Conservation (phyloP, 768 basidiomycete genomes). For the Hypholoma fasciculare region DNA sequence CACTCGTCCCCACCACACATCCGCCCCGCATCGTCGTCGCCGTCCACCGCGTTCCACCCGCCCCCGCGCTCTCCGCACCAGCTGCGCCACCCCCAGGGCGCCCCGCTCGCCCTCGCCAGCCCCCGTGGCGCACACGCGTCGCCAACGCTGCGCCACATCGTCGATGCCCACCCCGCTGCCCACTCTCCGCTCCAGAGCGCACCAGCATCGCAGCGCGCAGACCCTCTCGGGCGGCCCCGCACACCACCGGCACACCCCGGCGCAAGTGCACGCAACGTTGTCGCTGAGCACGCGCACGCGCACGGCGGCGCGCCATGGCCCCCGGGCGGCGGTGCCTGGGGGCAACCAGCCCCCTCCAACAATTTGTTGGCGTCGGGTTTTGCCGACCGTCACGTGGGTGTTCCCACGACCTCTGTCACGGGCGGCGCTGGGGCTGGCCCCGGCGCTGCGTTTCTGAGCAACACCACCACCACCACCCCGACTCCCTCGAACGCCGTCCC, state of each 20-base stretch:
- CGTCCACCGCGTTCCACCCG: conserved; percentile 18
- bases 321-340: conserved; percentile 1
- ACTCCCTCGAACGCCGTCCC: not conserved
- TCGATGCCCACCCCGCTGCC: not conserved
- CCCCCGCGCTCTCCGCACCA: conserved; percentile 21
- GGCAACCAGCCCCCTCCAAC: not conserved
- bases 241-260: not conserved
- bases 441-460: conserved; percentile 2
- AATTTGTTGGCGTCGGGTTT: not conserved
- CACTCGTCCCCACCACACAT: not conserved
- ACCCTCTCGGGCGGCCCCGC: not conserved
- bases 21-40: conserved; percentile 11
- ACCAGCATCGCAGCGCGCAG: not conserved
- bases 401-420: not conserved
- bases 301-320: conserved; percentile 1
- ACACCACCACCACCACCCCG: conserved; percentile 1
- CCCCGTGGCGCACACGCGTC: not conserved
- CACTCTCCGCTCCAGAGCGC: not conserved
- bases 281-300: not conserved
- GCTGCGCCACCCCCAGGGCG: not conserved
- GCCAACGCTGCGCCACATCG: not conserved
- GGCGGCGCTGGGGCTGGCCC: not conserved
- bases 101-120: conserved; percentile 6
- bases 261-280: not conserved
- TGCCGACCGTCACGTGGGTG: not conserved